phyloP scores from a whole-genome alignment of 2,329 filamentous ascomycete species.

The Scedosporium minutisporum region DNA sequence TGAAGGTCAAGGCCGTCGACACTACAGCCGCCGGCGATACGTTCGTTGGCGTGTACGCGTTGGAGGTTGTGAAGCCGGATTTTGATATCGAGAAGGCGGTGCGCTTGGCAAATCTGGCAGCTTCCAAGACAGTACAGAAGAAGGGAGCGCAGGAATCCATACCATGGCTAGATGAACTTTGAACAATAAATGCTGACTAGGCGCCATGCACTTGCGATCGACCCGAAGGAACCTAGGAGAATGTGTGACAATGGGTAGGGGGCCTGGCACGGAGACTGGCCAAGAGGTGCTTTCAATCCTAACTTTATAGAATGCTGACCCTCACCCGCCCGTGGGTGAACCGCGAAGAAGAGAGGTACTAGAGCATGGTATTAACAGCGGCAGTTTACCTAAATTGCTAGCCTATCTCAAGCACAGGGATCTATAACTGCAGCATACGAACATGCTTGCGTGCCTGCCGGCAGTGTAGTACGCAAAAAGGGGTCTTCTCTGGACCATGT shows the following conservation, averaged over 20 bases:
- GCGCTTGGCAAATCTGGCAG: conserved; percentile 41
- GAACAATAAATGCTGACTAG: background rate
- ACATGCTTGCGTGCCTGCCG: background rate
- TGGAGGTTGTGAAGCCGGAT: conserved; percentile 49
- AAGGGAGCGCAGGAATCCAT: conserved; percentile 34
- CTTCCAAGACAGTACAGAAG: conserved; percentile 30
- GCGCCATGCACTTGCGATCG: no score
- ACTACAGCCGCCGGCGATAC: conserved; percentile 93
- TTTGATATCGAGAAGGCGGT: conserved; percentile 49
- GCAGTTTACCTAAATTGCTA: no score
- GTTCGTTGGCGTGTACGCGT: conserved; percentile 80
- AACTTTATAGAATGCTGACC: no score
- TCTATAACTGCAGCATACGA: background rate
- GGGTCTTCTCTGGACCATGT: background rate
- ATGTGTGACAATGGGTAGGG: no score
- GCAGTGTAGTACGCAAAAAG: background rate
- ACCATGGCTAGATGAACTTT: conserved; percentile 32
- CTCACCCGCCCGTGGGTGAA: no score
- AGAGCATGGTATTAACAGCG: no score
- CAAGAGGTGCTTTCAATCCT: no score
- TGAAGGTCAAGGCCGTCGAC: conserved; percentile 70
- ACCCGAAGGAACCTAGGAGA: no score
- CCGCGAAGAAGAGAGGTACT: no score
- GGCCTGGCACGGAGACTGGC: no score
- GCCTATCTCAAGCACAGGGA: no score